Evolutionary conservation across 208 protist genomes (phyloP).

Genomic region (Leishmania tarentolae): DNA sequence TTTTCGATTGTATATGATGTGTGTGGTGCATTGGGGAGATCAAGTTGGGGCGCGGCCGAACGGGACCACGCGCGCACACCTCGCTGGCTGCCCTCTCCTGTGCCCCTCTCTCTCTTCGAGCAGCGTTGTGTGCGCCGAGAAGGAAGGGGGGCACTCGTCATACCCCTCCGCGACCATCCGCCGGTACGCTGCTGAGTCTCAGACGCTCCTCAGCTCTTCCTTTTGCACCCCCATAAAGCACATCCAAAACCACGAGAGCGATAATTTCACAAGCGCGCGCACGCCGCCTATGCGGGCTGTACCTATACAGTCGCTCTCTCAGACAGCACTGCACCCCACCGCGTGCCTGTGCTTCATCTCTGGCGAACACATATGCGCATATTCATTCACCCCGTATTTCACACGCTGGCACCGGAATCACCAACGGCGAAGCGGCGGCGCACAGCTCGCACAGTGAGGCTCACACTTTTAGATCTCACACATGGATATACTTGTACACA

Average conservation of each 20-base stretch:
- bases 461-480: neutral
- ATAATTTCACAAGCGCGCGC: neutral
- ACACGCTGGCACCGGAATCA: neutral
- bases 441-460: neutral
- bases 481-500: neutral
- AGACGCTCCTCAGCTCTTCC: neutral
- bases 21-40: neutral
- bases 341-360: neutral
- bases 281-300: neutral
- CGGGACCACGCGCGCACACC: neutral
- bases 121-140: neutral
- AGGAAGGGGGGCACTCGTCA: neutral
- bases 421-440: neutral
- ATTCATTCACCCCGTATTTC: too few relatives aligned
- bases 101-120: neutral
- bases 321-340: neutral
- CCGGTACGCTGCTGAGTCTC: neutral
- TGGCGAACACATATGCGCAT: neutral
- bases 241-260: neutral
- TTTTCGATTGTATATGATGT: neutral
- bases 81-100: neutral
- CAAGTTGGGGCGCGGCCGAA: neutral
- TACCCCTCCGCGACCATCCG: neutral
- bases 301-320: neutral
- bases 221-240: neutral